phyloP scores from a whole-genome alignment of 2,329 filamentous ascomycete genomes.

The Samsoniella hepiali region DNA sequence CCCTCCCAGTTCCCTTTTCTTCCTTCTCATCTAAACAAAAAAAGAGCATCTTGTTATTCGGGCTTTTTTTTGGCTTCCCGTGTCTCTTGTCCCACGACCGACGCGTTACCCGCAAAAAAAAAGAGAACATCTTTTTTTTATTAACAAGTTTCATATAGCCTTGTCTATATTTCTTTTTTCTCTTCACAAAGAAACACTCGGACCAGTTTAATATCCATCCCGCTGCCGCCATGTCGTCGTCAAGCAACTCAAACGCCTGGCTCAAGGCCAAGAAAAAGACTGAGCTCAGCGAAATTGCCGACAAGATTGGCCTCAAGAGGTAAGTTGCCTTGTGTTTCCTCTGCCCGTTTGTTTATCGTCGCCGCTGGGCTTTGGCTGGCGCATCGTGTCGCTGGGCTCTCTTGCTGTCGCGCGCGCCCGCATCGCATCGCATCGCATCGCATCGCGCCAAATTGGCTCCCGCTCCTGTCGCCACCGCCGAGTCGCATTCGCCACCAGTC shows the following conservation, averaged over 20 bases:
- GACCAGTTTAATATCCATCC: slow-evolving; percentile 2
- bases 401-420: not conserved
- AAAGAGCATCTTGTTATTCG: slow-evolving; percentile 10
- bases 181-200: not conserved
- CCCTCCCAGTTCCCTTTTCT: slow-evolving; percentile 1
- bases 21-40: slow-evolving; percentile 16
- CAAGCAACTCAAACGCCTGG: slow-evolving; percentile 58
- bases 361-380: not conserved
- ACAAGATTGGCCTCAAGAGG: slow-evolving; percentile 68
- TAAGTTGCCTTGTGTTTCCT: slow-evolving; percentile 44
- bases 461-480: slow-evolving; percentile 5
- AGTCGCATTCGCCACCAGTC: slow-evolving; percentile 10
- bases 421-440: slow-evolving; percentile 8
- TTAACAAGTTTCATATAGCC: slow-evolving; percentile 16
- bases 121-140: not conserved
- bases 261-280: slow-evolving; percentile 78
- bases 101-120: slow-evolving; percentile 8
- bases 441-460: slow-evolving; percentile 10
- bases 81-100: slow-evolving; percentile 5
- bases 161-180: not conserved
- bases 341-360: not conserved
- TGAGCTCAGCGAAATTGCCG: slow-evolving; percentile 72
- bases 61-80: not conserved
- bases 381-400: not conserved
- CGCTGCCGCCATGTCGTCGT: slow-evolving; percentile 25